phyloP scores from a whole-genome alignment of 2,329 filamentous ascomycete genomes.

The Nothopassalora personata region DNA sequence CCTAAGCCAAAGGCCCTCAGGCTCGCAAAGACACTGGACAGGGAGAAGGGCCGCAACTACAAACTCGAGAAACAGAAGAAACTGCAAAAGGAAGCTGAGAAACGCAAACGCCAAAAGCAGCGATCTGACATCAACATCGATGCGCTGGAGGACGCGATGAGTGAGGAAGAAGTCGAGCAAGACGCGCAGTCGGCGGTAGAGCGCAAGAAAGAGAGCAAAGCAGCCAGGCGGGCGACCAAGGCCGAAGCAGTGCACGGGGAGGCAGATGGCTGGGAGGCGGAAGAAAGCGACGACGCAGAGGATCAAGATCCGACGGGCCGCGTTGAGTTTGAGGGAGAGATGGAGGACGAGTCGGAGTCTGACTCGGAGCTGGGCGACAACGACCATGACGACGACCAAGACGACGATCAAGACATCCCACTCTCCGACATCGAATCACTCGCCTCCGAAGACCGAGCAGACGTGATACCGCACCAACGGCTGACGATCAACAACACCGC shows the following conservation, averaged over 20 bases:
- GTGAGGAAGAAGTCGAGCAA: constrained; percentile 23
- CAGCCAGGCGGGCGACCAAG: constrained; percentile 31
- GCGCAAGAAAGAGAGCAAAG: constrained; percentile 14
- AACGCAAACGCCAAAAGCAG: constrained; percentile 38
- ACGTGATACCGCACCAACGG: constrained; percentile 82
- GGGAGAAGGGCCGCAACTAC: constrained; percentile 59
- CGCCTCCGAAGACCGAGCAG: constrained; percentile 74
- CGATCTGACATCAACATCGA: constrained; percentile 27
- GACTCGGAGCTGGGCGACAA: constrained; percentile 34
- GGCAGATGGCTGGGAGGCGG: constrained; percentile 29
- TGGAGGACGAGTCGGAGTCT: constrained; percentile 36
- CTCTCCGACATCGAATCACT: constrained; percentile 79
- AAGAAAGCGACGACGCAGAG: constrained; percentile 27
- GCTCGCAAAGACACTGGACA: constrained; percentile 54
- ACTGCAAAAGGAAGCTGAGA: constrained; percentile 52
- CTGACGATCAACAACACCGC: constrained; percentile 96
- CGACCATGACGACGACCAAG: constrained; percentile 57
- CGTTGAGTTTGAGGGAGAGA: constrained; percentile 27
- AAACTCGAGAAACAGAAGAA: constrained; percentile 60
- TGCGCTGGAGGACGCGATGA: constrained; percentile 25
- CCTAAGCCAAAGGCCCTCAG: constrained; percentile 39
- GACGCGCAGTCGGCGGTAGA: constrained; percentile 18
- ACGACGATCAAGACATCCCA: constrained; percentile 81
- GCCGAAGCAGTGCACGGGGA: constrained; percentile 25
- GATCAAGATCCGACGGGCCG: constrained; percentile 32